Base-by-base conservation (phyloP, 2,329 filamentous ascomycete genomes). In the Pyrenophora teres region DNA sequence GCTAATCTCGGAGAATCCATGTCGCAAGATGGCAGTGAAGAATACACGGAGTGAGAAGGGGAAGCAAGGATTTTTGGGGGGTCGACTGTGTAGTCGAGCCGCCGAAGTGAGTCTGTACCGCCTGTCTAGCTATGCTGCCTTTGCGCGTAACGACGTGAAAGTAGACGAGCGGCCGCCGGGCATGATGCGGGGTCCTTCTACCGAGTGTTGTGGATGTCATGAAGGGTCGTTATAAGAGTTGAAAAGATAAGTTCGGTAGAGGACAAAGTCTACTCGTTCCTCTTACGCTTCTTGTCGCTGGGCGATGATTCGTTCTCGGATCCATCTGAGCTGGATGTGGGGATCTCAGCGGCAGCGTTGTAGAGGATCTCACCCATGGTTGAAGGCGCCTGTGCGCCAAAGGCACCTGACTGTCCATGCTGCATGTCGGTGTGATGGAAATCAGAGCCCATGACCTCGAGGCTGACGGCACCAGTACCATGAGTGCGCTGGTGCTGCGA, bases 401-500 rank as follows among this genome's bases (percentile, higher is more conserved):
- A 74, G n/a, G 55, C 50, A 27, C 68, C 64, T 15, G 44, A 19
- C 13, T 52, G 50, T 10, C 60, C 56, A 12, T 60, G 71, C 7
- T 74, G 67, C 35, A 78, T 65, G 49, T 90, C 87, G 23, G 50
- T 50, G 47, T 57, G 71, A 13, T 74, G 70, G 19, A 78, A 64
- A 54, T 90, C 87, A 37, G 83, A 82, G 48, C 88, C 83, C 42
- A 95, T 81, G 42, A 97, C 83, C 68, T 90, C 90, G 88, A 97
- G 93, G 68, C 95, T 87, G 61, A 97, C 89, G 55, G 92, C 90
- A 56, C 92, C 91, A 52, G 87, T 88, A 50, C 92, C 92, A 70
- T 99, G 94, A 4, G 94, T 99, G 58, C 94, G 87, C 59, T 94
- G 88, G 74, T 99, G 94, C 78, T 99, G 94, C 19, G 92, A 90